Evolutionary conservation across 2,329 filamentous ascomycete genomes (phyloP), one percentile per base, ranked within the genome.

Genomic region (Aspergillus sp.): DNA sequence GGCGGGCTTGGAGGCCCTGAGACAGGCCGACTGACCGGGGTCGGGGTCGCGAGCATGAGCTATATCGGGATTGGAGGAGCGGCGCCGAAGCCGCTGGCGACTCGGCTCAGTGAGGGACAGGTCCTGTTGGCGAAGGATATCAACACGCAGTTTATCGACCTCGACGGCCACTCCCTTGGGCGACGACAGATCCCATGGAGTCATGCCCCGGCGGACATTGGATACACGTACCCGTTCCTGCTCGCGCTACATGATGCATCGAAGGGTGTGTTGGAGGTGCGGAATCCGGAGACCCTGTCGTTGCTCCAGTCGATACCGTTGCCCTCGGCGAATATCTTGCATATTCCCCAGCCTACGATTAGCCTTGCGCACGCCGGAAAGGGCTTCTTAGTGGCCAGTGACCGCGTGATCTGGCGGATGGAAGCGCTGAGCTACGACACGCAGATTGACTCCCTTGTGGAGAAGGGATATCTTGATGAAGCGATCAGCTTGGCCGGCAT

Each of bases 61-160:
- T 97, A 97, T 67, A 96, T 97, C 83, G 93, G 93, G 1, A 86
- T 97, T 68, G 91, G 90, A 46, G 89, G 90, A 40, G 94, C 91
- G 77, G 90, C 93, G 51, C 93, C 94, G 1, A 95, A 90, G 65
- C 95, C 94, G 5, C 80, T 99, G 63, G 90, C 90, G 5, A 87
- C 92, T 5, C 88, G 88, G 61, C 79, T 99, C 11, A 83, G 85
- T 2, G 89, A 95, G 58, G 89, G 89, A 4, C 84, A 97, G 72
- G 84, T 97, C 68, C 76, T 99, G 53, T 80, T 99, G n/a, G 91
- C 93, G n/a, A 96, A 96, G 71, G 94, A 99, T 63, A 91, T 97
- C 64, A 96, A 97, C 69, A 96, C 92, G 1, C 77, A 97, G 48
- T 99, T 99, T 69, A 88, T 96, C 59, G 88, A 94, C 53, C 83